These are phyloP conservation scores for Podospora pseudoanserina DNA, from an alignment of 495 filamentous ascomycete species.

Conservation along the genomic window DNA sequence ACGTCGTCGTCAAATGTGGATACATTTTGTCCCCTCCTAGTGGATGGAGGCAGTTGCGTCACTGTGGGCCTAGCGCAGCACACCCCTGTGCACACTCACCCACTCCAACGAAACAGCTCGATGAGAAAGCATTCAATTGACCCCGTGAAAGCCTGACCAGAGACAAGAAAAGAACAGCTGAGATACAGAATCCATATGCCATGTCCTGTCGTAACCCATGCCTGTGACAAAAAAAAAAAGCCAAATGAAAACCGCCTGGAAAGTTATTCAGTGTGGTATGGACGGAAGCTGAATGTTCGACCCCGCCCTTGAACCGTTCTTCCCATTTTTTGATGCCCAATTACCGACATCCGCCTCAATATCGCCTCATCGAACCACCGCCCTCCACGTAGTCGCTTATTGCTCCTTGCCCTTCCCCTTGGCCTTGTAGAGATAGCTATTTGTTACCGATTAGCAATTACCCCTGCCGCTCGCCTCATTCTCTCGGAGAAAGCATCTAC, in stretches of 20 bases:
- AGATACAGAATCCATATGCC: background rate
- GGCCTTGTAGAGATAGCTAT: conserved; percentile 32
- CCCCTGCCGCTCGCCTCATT: background rate
- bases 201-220: background rate
- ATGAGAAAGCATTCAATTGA: background rate
- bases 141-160: background rate
- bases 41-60: background rate
- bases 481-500: conserved; percentile 10
- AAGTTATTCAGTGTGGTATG: too few species aligned
- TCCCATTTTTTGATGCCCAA: background rate
- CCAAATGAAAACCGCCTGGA: background rate
- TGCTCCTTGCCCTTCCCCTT: conserved; percentile 40
- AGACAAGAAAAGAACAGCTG: conserved; percentile 7
- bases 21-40: background rate
- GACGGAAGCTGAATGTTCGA: too few species aligned
- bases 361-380: background rate
- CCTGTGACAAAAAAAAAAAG: background rate
- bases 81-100: background rate
- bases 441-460: conserved; percentile 2
- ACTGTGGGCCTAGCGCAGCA: background rate
- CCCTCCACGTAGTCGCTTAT: conserved; percentile 16
- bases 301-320: background rate
- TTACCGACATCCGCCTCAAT: background rate
- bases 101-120: background rate
- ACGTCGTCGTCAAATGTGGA: background rate